These are phyloP conservation scores for Corynespora cassiicola DNA, from an alignment of 2,329 filamentous ascomycete genomes.

Conservation along the genomic window DNA sequence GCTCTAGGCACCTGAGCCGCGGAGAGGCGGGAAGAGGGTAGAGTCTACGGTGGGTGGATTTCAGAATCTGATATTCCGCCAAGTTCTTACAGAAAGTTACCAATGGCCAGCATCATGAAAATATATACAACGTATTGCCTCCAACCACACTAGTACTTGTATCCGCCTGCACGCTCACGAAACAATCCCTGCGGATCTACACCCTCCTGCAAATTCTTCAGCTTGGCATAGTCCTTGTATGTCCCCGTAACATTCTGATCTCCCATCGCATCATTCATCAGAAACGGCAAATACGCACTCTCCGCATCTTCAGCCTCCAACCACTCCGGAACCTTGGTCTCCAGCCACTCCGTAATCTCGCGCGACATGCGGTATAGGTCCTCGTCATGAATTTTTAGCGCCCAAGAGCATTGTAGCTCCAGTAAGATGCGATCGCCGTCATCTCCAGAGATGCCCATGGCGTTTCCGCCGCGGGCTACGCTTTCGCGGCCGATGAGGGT, in stretches of 20 bases:
- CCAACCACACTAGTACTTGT: conserved; percentile 30
- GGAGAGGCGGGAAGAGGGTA: too few relatives aligned
- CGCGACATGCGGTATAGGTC: conserved; percentile 16
- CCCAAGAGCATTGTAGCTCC: conserved; percentile 27
- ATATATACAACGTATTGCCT: neutral
- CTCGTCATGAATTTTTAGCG: conserved; percentile 19
- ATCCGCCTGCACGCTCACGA: conserved; percentile 26
- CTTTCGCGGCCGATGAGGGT: conserved; percentile 22
- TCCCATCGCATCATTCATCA: conserved; percentile 29
- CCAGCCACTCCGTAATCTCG: conserved; percentile 28
- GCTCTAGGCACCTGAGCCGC: too few relatives aligned
- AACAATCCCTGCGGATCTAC: conserved; percentile 28
- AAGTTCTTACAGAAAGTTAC: too few relatives aligned
- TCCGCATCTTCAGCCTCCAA: conserved; percentile 25
- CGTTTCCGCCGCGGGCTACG: conserved; percentile 27
- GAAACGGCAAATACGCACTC: conserved; percentile 25
- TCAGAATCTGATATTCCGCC: too few relatives aligned
- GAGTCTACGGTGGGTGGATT: too few relatives aligned
- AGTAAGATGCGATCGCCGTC: conserved; percentile 28
- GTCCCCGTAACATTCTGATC: conserved; percentile 27
- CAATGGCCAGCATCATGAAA: neutral
- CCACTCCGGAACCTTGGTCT: conserved; percentile 26
- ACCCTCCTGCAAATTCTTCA: conserved; percentile 25
- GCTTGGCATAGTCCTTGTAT: conserved; percentile 25
- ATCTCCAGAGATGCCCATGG: conserved; percentile 27